Conservation (phyloP, 78 protist genomes). For the Carpediemonas membranifera region DNA sequence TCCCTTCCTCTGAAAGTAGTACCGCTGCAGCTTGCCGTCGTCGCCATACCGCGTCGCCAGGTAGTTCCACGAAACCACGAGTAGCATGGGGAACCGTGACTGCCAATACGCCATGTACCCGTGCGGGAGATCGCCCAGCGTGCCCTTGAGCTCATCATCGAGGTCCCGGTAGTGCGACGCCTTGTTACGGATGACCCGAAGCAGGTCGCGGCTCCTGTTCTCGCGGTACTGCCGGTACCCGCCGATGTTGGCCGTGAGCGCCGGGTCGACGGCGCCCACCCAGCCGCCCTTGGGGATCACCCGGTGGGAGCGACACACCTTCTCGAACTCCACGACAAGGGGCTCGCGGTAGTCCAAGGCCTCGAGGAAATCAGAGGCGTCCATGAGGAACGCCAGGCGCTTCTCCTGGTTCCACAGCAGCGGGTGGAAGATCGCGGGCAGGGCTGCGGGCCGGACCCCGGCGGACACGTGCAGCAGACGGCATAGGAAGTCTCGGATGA, state of each 20-base stretch:
- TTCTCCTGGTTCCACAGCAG: slow-evolving; percentile 49
- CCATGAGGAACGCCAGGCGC: slow-evolving; percentile 40
- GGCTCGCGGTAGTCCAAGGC: slow-evolving; percentile 21
- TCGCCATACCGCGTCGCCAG: too few species aligned
- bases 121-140: slow-evolving; percentile 47
- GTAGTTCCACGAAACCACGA: too few species aligned
- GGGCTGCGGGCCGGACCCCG: background rate
- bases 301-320: background rate
- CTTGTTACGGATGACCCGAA: slow-evolving; percentile 61
- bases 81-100: slow-evolving; percentile 31
- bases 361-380: slow-evolving; percentile 48
- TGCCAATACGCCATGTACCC: slow-evolving; percentile 51
- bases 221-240: slow-evolving; percentile 47
- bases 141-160: slow-evolving; percentile 18
- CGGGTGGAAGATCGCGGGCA: slow-evolving; percentile 31
- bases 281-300: slow-evolving; percentile 26
- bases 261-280: slow-evolving; percentile 12
- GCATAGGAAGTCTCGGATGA: background rate
- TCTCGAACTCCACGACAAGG: slow-evolving; percentile 5
- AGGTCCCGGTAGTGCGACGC: slow-evolving; percentile 37
- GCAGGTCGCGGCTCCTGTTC: slow-evolving; percentile 37
- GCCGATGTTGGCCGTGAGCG: slow-evolving; percentile 7
- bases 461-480: background rate
- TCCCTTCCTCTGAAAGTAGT: too few species aligned
- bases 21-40: too few species aligned